These are phyloP conservation scores for Filobasidium floriforme DNA, from an alignment of 768 basidiomycete genomes.

Conservation along the genomic window DNA sequence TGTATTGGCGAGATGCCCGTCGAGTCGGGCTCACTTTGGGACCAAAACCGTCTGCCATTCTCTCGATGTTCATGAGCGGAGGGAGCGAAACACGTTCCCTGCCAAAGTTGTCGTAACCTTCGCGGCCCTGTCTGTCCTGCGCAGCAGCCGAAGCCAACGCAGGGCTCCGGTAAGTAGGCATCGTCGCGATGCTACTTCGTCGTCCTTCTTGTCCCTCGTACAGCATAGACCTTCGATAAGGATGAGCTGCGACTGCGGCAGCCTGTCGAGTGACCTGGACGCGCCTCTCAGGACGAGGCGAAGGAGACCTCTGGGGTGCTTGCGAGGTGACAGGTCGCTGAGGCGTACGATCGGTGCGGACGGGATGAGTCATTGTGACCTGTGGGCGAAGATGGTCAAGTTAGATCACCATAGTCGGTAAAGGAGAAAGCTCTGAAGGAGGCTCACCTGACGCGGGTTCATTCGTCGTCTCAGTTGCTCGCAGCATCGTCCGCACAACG, in stretches of 20 bases:
- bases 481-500: constrained; percentile 23
- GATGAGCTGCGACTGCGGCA: neutral
- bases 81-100: constrained; percentile 6
- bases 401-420: neutral
- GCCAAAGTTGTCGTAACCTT: neutral
- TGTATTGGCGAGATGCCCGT: neutral
- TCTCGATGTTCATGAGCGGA: constrained; percentile 9
- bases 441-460: constrained; percentile 24
- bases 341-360: neutral
- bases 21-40: neutral
- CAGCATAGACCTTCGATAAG: neutral
- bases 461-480: constrained; percentile 17
- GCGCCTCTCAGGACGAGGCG: constrained; percentile 1
- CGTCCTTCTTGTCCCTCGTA: neutral
- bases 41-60: constrained; percentile 12
- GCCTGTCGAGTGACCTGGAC: neutral
- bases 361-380: neutral
- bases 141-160: neutral
- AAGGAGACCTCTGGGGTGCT: neutral
- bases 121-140: neutral
- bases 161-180: neutral
- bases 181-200: neutral
- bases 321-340: neutral
- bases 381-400: neutral
- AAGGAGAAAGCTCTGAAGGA: neutral